Conservation (phyloP, 305 asterid genomes). For the Fraxinus latifolia region DNA sequence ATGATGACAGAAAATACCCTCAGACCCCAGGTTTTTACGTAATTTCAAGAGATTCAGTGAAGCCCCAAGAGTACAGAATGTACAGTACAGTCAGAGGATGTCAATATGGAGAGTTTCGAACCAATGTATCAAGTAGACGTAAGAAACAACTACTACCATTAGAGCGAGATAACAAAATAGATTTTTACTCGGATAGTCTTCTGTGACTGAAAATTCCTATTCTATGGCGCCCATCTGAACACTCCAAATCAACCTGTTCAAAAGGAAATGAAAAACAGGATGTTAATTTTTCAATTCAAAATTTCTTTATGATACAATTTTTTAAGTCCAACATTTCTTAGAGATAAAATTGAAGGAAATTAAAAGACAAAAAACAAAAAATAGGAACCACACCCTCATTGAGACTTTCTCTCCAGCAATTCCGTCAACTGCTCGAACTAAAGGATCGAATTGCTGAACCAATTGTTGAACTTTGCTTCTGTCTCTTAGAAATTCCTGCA, state of each 20-base stretch:
- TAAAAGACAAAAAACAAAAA: background rate
- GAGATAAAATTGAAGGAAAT: background rate
- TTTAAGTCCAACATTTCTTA: background rate
- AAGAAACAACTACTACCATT: background rate
- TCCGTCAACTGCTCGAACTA: constrained; percentile 61
- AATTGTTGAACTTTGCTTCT: constrained; percentile 65
- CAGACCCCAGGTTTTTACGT: background rate
- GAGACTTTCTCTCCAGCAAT: constrained; percentile 73
- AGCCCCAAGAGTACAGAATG: background rate
- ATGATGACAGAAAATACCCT: background rate
- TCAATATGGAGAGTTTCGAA: background rate
- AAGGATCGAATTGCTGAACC: constrained; percentile 68
- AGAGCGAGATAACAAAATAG: background rate
- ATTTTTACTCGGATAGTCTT: constrained; percentile 37
- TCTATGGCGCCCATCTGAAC: constrained; percentile 34
- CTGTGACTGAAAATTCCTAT: constrained; percentile 46
- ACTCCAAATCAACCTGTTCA: constrained; percentile 46
- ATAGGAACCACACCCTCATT: constrained; percentile 57
- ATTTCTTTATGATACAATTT: background rate
- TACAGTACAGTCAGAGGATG: background rate
- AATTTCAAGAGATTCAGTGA: background rate
- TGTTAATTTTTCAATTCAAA: background rate
- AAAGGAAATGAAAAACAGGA: background rate
- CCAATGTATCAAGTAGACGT: background rate
- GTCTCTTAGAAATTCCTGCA: constrained; percentile 73